Percentiles rank a stretch among this genome's conserved stretches.
Conservation (phyloP, 306 rosid species). For the Castanea sativa region DNA sequence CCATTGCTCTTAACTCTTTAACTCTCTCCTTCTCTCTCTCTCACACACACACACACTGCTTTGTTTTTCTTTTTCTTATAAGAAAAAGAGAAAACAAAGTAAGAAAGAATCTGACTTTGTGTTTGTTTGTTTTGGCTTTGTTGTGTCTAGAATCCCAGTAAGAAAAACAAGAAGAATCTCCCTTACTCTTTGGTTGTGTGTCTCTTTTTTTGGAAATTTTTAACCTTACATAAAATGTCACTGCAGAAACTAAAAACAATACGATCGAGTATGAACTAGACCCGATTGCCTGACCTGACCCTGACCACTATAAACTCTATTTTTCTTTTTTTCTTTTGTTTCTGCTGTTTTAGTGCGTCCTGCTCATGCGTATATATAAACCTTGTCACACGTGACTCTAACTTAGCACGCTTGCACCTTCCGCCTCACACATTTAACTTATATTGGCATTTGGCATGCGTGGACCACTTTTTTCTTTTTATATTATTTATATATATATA, state of each 20-base stretch:
- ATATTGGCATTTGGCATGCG: slow-evolving; percentile 64
- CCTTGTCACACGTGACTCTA: slow-evolving; percentile 55
- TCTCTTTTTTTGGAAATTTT: slow-evolving; percentile 20
- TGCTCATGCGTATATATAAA: slow-evolving; percentile 48
- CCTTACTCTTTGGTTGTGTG: slow-evolving; percentile 9
- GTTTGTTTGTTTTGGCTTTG: neutral
- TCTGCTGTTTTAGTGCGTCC: slow-evolving; percentile 13
- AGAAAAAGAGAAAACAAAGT: no score
- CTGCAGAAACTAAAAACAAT: slow-evolving; percentile 2
- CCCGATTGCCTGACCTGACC: slow-evolving; percentile 18
- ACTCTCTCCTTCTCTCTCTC: neutral
- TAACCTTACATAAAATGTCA: no score
- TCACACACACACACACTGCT: neutral
- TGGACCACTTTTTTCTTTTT: slow-evolving; percentile 29
- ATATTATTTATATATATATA: no score
- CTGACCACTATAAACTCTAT: slow-evolving; percentile 13
- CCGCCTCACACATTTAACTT: slow-evolving; percentile 10
- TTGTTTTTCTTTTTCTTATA: neutral
- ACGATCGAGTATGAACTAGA: slow-evolving; percentile 27
- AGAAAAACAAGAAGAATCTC: neutral
- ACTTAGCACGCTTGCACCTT: slow-evolving; percentile 32
- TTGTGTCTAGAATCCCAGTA: slow-evolving; percentile 9
- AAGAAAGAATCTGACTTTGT: neutral
- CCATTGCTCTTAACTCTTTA: slow-evolving; percentile 45
- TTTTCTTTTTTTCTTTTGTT: neutral